phyloP scores from a whole-genome alignment of 1,284 basidiomycete genomes.

The Moesziomyces sp. region DNA sequence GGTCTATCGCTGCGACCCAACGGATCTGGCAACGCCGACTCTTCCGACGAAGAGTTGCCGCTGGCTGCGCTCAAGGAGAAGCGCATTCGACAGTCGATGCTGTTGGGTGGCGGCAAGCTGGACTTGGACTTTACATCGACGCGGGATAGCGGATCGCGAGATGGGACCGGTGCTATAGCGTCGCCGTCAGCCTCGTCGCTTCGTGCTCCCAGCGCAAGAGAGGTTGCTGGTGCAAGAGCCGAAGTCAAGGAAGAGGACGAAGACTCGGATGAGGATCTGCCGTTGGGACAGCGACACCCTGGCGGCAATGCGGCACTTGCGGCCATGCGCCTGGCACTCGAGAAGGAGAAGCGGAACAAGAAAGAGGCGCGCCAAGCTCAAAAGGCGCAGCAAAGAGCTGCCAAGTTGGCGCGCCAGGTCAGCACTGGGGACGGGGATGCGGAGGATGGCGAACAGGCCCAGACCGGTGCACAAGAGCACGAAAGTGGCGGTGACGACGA shows the following conservation, averaged over 20 bases:
- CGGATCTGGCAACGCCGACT: slow-evolving; percentile 23
- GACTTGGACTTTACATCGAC: slow-evolving; percentile 46
- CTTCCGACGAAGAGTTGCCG: slow-evolving; percentile 56
- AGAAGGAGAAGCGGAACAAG: slow-evolving; percentile 32
- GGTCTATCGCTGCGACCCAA: slow-evolving; percentile 20
- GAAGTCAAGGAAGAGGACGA: slow-evolving; percentile 16
- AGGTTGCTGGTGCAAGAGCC: not conserved
- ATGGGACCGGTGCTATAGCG: slow-evolving; percentile 1
- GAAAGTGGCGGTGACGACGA: slow-evolving; percentile 17
- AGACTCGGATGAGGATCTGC: slow-evolving; percentile 58
- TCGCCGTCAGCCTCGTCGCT: slow-evolving; percentile 16
- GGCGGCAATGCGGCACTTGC: slow-evolving; percentile 36
- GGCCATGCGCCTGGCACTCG: slow-evolving; percentile 19
- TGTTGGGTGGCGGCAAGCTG: slow-evolving; percentile 42
- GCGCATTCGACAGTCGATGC: slow-evolving; percentile 36
- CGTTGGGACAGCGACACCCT: slow-evolving; percentile 51
- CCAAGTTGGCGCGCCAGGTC: slow-evolving; percentile 20
- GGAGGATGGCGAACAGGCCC: slow-evolving; percentile 7
- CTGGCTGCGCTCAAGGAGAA: slow-evolving; percentile 56
- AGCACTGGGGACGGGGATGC: slow-evolving; percentile 8
- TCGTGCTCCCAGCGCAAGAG: slow-evolving; percentile 14
- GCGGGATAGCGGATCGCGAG: slow-evolving; percentile 3
- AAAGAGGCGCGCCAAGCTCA: slow-evolving; percentile 33
- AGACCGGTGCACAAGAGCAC: slow-evolving; percentile 25
- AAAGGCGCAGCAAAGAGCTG: slow-evolving; percentile 26